Conservation (phyloP, 2,329 filamentous ascomycete species). For the Xylaria sp. region DNA sequence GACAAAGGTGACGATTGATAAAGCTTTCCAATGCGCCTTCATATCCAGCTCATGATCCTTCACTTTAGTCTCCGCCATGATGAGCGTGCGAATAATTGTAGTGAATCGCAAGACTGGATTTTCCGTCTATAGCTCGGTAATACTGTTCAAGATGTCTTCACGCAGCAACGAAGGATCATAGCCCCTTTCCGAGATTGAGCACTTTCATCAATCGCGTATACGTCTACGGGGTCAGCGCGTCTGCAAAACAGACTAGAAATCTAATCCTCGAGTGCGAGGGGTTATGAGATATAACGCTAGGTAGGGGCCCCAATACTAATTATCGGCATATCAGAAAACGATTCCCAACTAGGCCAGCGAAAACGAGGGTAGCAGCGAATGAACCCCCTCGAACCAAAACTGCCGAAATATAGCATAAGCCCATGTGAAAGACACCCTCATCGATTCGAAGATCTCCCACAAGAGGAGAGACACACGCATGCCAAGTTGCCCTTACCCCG, state of each 20-base stretch:
- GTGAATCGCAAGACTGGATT: not conserved
- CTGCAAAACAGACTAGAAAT: not conserved
- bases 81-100: not conserved
- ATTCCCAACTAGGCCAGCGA: not conserved
- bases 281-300: not conserved
- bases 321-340: not conserved
- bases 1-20: slow-evolving; percentile 37
- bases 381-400: slow-evolving; percentile 7
- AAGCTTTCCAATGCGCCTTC: slow-evolving; percentile 38
- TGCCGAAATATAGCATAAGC: slow-evolving; percentile 13
- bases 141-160: not conserved
- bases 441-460: slow-evolving; percentile 9
- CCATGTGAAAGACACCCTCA: not conserved
- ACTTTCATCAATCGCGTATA: not conserved
- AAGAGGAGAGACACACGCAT: not conserved
- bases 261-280: not conserved
- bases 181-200: not conserved
- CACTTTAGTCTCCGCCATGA: slow-evolving; percentile 31
- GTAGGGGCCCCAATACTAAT: not conserved
- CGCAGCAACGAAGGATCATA: not conserved
- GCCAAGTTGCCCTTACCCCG: slow-evolving; percentile 2
- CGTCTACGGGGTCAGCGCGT: not conserved
- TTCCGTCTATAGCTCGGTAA: not conserved
- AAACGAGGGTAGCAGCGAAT: not conserved
- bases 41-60: slow-evolving; percentile 28